Base-by-base conservation (phyloP, 75 land plant species). In the Azolla pinnata region DNA sequence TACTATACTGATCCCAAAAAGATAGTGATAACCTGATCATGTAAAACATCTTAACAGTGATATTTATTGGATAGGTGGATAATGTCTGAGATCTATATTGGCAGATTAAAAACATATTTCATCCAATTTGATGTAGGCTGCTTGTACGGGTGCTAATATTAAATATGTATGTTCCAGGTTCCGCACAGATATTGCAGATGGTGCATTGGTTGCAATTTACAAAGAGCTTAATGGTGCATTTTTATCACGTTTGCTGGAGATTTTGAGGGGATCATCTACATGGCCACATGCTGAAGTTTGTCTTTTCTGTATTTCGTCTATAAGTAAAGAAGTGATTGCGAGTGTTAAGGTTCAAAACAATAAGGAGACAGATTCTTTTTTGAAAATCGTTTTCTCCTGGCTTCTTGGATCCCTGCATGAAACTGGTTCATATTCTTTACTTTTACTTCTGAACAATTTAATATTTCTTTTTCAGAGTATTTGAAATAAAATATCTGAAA, bases 251-350 rank as follows among this genome's bases (percentile, higher is more conserved):
- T 47, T 67, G 46, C 33, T 46, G 12, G 54, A 67, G 32, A 30
- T 32, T 24, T 38, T 67, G 44, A 27, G 29, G 29, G 49, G 48
- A 17, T 53, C 62, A 21, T n/a, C 54, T 3, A 45, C 54, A 16
- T 67, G 69, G 69, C 69, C 59, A 56, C 26, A 59, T n/a, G 63
- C 69, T 23, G 69, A 67, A 51, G 61, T 67, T 18, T 67, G 57
- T 26, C 62, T 67, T 27, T 67, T 32, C 29, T 42, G 17, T 1
- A 33, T 51, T 16, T 17, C 63, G 23, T 59, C 62, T 33, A 25
- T 67, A 46, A 56, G 62, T 27, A 1, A 59, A 19, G 53, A 60
- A 51, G 60, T 67, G 29, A 2, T 59, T 9, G 51, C 69, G 12
- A 40, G 38, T 20, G 48, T 32, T 16, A 32, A 30, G 26, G 1